A percentile compares a stretch with the other conserved stretches of the same genome.
phyloP scores from a whole-genome alignment of 148 eudicot species.

The Dianthus caryophyllus region DNA sequence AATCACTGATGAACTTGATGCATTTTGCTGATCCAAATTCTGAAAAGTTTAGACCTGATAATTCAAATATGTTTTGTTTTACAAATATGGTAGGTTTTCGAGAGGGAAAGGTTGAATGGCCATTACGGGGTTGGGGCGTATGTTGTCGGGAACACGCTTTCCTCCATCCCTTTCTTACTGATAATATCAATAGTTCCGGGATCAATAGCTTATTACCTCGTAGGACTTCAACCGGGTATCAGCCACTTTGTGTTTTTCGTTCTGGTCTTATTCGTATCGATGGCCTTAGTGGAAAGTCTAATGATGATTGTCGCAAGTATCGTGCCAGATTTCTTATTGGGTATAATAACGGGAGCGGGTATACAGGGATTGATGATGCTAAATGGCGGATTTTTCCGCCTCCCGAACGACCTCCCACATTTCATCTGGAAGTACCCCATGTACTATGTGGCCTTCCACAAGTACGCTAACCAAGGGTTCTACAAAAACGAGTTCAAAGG shows the following conservation, averaged over 20 bases:
- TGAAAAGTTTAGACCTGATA: no score
- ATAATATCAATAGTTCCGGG: conserved; percentile 42
- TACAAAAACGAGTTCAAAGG: conserved; percentile 54
- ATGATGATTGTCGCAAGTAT: conserved; percentile 58
- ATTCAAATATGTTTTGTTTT: neutral
- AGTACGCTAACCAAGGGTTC: conserved; percentile 42
- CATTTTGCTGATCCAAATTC: no score
- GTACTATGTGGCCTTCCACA: conserved; percentile 50
- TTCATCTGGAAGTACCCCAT: conserved; percentile 51
- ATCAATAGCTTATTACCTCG: conserved; percentile 45
- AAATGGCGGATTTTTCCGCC: conserved; percentile 49
- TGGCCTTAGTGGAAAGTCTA: conserved; percentile 52
- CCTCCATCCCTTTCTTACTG: conserved; percentile 44
- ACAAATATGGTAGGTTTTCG: conserved; percentile 30
- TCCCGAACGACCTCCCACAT: conserved; percentile 52
- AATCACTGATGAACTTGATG: no score
- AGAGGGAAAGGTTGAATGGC: conserved; percentile 49
- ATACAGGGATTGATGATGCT: conserved; percentile 59
- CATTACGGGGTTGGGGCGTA: conserved; percentile 53
- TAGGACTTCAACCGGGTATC: conserved; percentile 42
- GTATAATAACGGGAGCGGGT: conserved; percentile 52
- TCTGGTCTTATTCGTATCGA: conserved; percentile 26
- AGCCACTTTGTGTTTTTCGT: conserved; percentile 38
- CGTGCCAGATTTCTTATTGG: conserved; percentile 55
- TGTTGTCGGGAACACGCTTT: conserved; percentile 47